Conservation (phyloP, 2,329 filamentous ascomycete species). For the Monosporascus sp. region DNA sequence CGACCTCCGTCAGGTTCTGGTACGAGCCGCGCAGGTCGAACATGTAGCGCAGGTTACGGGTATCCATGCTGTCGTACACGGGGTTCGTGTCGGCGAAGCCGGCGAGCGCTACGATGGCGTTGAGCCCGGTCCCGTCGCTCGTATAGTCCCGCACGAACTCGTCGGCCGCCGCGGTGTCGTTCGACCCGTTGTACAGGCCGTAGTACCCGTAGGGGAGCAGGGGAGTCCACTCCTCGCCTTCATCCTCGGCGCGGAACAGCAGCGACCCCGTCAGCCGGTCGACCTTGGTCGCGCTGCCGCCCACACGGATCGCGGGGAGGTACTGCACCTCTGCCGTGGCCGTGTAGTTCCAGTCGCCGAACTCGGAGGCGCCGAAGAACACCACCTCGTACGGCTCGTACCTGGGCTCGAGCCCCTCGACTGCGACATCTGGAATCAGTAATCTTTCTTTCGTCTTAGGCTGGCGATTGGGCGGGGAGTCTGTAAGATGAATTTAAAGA, state of each 20-base stretch:
- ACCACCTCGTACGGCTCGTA: constrained; percentile 34
- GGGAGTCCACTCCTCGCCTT: constrained; percentile 31
- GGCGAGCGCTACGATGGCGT: constrained; percentile 39
- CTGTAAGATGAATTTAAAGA: no score
- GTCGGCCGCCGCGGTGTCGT: constrained; percentile 14
- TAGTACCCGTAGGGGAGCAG: constrained; percentile 42
- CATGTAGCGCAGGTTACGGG: constrained; percentile 35
- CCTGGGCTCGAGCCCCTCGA: constrained; percentile 19
- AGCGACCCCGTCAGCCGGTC: constrained; percentile 42
- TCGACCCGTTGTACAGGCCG: constrained; percentile 34
- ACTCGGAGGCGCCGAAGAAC: constrained; percentile 29
- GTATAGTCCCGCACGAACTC: constrained; percentile 36
- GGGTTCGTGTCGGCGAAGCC: constrained; percentile 32
- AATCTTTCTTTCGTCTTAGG: no score
- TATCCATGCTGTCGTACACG: constrained; percentile 36
- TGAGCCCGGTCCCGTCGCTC: constrained; percentile 34
- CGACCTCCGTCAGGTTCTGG: constrained; percentile 37
- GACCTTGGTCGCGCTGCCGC: constrained; percentile 39
- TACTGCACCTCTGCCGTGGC: constrained; percentile 34
- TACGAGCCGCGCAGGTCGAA: constrained; percentile 41
- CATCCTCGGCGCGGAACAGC: constrained; percentile 32
- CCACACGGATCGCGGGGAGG: constrained; percentile 35
- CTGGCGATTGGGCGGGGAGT: no score
- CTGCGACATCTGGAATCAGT: no score
- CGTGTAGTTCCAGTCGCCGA: constrained; percentile 29